Evolutionary conservation across 2,329 filamentous ascomycete species (phyloP), one percentile per base, ranked within the genome.

Genomic region (Microsporum audouinii): DNA sequence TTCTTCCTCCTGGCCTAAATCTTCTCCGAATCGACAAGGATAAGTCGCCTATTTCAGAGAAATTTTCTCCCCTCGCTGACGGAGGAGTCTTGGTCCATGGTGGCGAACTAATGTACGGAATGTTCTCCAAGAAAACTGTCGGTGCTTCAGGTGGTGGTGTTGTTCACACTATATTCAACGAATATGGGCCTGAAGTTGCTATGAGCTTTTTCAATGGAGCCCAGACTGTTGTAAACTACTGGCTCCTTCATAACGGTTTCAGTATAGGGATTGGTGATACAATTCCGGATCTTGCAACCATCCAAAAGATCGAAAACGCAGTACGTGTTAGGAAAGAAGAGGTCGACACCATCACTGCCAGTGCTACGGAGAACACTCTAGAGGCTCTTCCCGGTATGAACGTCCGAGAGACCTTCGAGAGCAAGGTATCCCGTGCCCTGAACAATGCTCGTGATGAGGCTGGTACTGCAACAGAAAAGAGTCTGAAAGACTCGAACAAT

Each of bases 181-280:
- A 97, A 75, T 86, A 94, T 65, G 91, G 94, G 8, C 83, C 88
- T 38, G 84, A 88, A 31, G 88, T 87, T 56, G 89, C 94, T 23
- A 92, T 99, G 79, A 86, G 85, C 64, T 99, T 99, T 79, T 89
- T 99, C 77, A 96, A 96, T 71, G 91, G 91, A 66, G 88, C 89
- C 61, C 95, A 99, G 76, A 87, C 90, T 59, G 90, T 97, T 60
- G 88, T 97, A 68, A 95, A 92, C 71, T 96, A 97, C 77, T 99
- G 94, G 94, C 84, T 99, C 47, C 78, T 97, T 43, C 92, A 99
- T 75, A 88, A 95, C 68, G 94, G 94, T 58, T 94, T 95, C 81
- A 96, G 91, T 76, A 96, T 99, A 66, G 94, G 94, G 77, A 96
- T 99, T 68, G 95, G 94, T 78, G 94, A 99, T 73, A 97, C 94